A percentile compares a stretch with the other conserved stretches of the same genome.
Evolutionary conservation across 2,329 filamentous ascomycete genomes (phyloP).

Genomic region (Alternaria brassicae): DNA sequence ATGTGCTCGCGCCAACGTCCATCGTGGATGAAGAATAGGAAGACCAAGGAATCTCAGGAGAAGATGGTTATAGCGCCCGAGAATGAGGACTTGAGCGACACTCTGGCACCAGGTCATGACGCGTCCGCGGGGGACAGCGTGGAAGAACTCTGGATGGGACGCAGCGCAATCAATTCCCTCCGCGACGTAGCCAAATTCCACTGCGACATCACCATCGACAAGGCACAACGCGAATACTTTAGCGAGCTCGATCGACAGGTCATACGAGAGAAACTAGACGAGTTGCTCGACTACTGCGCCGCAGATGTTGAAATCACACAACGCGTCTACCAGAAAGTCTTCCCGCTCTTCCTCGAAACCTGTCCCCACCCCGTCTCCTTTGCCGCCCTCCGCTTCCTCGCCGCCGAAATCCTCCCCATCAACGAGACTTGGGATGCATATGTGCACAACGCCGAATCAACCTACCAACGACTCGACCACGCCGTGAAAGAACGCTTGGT

Average conservation of each 20-base stretch:
- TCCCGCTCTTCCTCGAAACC: constrained; percentile 84
- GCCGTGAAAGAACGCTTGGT: constrained; percentile 80
- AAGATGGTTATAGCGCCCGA: constrained; percentile 67
- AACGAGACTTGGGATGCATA: constrained; percentile 89
- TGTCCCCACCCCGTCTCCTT: constrained; percentile 98
- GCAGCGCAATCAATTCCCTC: constrained; percentile 93
- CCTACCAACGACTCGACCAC: constrained; percentile 77
- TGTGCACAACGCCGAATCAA: constrained; percentile 81
- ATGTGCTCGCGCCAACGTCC: constrained; percentile 98
- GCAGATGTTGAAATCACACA: constrained; percentile 94
- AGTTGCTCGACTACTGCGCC: constrained; percentile 91
- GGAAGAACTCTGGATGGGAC: constrained; percentile 92
- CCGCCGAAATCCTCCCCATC: constrained; percentile 89
- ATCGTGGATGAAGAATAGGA: constrained; percentile 97
- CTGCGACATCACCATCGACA: constrained; percentile 89
- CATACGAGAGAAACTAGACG: constrained; percentile 74
- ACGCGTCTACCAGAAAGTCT: constrained; percentile 90
- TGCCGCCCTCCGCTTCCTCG: constrained; percentile 89
- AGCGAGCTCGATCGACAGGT: constrained; percentile 77
- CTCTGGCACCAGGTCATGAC: too few relatives aligned
- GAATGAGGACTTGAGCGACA: too few relatives aligned
- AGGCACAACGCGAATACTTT: constrained; percentile 84
- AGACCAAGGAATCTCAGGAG: constrained; percentile 83
- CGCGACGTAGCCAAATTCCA: constrained; percentile 97
- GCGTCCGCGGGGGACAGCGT: constrained; percentile 70